Evolutionary conservation across 2,329 filamentous ascomycete genomes (phyloP), one percentile per base, ranked within the genome.

Genomic region (Curvularia hawaiiensis): DNA sequence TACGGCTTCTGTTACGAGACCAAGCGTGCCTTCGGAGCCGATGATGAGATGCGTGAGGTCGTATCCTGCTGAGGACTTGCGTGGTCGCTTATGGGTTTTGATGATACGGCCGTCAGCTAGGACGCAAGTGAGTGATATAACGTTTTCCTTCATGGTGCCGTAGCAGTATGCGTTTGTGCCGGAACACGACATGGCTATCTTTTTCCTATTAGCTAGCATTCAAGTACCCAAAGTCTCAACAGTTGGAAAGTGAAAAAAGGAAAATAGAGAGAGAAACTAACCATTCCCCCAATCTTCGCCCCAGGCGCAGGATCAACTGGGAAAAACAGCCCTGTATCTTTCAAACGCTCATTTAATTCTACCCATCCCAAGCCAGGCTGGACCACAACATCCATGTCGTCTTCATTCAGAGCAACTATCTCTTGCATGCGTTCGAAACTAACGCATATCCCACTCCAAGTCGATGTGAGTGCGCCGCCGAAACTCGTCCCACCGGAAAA

Each of bases 131-230:
- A 97, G 77, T 50, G 85, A 89, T 14, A 96, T 80, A 16, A 97
- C 92, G 90, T 92, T 96, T 71, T 96, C 91, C 60, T 90, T 87
- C 91, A 97, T 96, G 2, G 92, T 97, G 59, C 92, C 92, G 74
- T 96, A 97, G 54, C 91, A 84, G 80, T 96, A 96, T 12, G 92
- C 90, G 74, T 97, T 97, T 8, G 92, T 97, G 52, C 92, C 92
- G 10, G 75, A 87, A 74, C 88, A 90, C 55, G 86, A 87, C 11
- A 90, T 92, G 33, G 71, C 70, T 31, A 78, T 73, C 68, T 70
- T 52, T 3, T 8, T 28, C 10, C 16, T 44, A 28, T 24, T 11
- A 28, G 20, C 12, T 11, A 28, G 20, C 12, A 14, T 26, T 1
- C 14, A 11, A 11, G 4, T 3, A 16, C 26, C 5, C 14, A 24